Percentiles rank a stretch among this genome's conserved stretches.
Conservation (phyloP, 2,329 filamentous ascomycete species). For the Blastomyces silverae region DNA sequence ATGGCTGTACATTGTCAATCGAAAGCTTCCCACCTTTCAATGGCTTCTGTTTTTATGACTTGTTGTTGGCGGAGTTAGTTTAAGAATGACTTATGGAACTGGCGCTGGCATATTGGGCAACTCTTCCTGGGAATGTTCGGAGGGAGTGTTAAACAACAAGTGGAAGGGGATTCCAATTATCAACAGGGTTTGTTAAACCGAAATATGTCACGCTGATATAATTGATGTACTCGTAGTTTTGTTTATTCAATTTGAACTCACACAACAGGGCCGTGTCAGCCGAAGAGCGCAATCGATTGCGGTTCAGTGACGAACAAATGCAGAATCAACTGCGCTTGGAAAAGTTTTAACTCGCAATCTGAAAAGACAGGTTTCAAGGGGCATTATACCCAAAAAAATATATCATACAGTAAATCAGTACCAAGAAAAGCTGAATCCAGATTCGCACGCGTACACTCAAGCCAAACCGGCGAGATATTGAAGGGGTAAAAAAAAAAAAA, state of each 20-base stretch:
- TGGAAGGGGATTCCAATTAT: neutral
- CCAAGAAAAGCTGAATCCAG: neutral
- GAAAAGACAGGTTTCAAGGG: neutral
- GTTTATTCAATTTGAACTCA: neutral
- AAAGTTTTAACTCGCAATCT: neutral
- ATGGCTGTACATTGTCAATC: neutral
- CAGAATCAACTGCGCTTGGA: too few relatives aligned
- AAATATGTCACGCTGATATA: neutral
- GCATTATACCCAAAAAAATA: neutral
- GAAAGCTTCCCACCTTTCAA: neutral
- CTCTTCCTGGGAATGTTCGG: neutral
- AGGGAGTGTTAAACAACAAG: neutral
- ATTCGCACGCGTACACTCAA: neutral
- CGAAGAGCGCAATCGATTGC: too few relatives aligned
- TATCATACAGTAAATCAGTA: neutral
- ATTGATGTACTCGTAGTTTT: neutral
- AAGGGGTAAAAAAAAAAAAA: too few relatives aligned
- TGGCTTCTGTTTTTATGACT: neutral
- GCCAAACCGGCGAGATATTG: too few relatives aligned
- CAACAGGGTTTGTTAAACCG: neutral
- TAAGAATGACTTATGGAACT: neutral
- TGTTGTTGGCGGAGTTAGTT: neutral
- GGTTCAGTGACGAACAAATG: too few relatives aligned
- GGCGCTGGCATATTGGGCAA: neutral
- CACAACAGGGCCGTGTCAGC: neutral